A percentile compares a stretch with the other conserved stretches of the same genome.
phyloP scores from a whole-genome alignment of 1,284 basidiomycete genomes.

The Schizophyllum amplum region DNA sequence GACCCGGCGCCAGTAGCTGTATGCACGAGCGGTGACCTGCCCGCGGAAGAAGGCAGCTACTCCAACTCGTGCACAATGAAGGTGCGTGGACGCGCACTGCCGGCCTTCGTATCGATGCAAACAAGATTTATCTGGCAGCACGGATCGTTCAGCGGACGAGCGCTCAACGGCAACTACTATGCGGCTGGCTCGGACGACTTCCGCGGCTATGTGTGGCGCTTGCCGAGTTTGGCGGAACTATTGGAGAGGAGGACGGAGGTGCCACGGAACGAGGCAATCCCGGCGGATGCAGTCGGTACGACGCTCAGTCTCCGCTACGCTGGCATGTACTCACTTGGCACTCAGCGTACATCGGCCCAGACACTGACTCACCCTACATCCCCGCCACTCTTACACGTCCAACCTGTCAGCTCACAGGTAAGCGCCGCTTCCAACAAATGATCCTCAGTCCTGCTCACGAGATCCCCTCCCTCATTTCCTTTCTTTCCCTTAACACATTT shows the following conservation, averaged over 20 bases:
- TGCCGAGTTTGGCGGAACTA: slow-evolving; percentile 1
- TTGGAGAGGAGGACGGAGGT: neutral
- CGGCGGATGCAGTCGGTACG: neutral
- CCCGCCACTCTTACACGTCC: neutral
- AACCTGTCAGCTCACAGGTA: neutral
- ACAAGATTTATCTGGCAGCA: no score
- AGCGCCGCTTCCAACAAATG: neutral
- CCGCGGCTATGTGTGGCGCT: slow-evolving; percentile 63
- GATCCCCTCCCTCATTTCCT: no score
- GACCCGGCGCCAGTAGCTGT: slow-evolving; percentile 63
- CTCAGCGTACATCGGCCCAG: neutral
- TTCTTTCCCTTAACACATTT: neutral
- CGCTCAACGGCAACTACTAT: slow-evolving; percentile 49
- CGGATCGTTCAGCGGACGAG: slow-evolving; percentile 62
- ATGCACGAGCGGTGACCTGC: slow-evolving; percentile 46
- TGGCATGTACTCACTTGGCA: neutral
- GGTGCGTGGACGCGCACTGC: no score
- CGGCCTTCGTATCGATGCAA: no score
- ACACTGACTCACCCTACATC: neutral
- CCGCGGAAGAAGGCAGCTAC: slow-evolving; percentile 46
- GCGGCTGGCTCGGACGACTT: slow-evolving; percentile 76
- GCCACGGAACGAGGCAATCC: neutral
- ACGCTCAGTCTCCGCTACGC: no score
- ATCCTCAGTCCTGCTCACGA: no score
- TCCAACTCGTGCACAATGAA: slow-evolving; percentile 74